These are phyloP conservation scores for Oryza meyeriana DNA, from an alignment of 176 grass and related monocot species.

Conservation along the genomic window DNA sequence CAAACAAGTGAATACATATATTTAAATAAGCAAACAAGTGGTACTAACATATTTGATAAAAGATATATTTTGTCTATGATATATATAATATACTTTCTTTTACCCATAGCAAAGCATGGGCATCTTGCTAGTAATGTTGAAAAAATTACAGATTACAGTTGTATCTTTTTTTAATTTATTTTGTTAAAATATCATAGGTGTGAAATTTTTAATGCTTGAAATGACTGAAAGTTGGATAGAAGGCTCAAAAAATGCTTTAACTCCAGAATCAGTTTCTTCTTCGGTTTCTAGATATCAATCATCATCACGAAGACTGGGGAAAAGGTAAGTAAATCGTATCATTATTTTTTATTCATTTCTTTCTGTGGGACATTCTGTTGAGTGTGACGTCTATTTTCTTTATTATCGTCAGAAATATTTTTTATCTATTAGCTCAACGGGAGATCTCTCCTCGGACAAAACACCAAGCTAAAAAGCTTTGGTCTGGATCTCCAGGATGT, in stretches of 20 bases:
- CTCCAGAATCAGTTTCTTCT: slow-evolving; percentile 21
- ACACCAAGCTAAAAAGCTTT: slow-evolving; percentile 65
- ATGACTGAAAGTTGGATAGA: slow-evolving; percentile 13
- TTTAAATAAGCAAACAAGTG: no score
- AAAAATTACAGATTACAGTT: background rate
- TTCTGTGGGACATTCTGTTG: background rate
- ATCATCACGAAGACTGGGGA: background rate
- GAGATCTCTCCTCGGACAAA: slow-evolving; percentile 83
- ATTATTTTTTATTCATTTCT: slow-evolving; percentile 15
- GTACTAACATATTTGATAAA: no score
- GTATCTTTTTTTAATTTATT: background rate
- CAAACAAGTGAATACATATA: no score
- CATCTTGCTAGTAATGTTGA: no score
- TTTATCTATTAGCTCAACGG: slow-evolving; percentile 73
- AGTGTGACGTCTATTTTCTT: slow-evolving; percentile 21
- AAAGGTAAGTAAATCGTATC: slow-evolving; percentile 16
- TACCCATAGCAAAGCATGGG: no score
- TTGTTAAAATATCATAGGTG: slow-evolving; percentile 4
- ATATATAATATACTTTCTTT: no score
- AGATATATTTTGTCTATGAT: no score
- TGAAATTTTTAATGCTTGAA: background rate
- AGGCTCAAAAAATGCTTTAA: background rate
- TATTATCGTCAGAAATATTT: slow-evolving; percentile 64
- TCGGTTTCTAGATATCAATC: background rate
- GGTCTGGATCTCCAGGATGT: slow-evolving; percentile 38